These are phyloP conservation scores for Henckelia pumila DNA, from an alignment of 257 asterid genomes.

Conservation along the genomic window DNA sequence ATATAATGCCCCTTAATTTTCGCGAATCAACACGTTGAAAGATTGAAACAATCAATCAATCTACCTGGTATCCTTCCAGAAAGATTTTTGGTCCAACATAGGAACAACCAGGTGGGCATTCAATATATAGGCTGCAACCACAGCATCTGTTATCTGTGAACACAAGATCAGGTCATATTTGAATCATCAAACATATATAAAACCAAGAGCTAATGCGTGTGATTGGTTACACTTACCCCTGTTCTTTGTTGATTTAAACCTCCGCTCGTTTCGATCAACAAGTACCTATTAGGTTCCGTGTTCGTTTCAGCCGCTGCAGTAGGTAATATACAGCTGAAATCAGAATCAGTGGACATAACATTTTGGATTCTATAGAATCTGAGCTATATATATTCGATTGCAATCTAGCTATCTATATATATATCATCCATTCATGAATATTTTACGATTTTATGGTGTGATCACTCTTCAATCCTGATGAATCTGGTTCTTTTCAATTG, in stretches of 20 bases:
- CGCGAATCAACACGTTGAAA: background rate
- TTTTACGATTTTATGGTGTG: too few relatives aligned
- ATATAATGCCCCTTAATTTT: background rate
- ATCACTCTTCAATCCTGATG: too few relatives aligned
- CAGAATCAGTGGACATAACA: background rate
- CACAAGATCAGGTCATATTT: slow-evolving; percentile 1
- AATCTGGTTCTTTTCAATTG: too few relatives aligned
- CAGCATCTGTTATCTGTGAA: slow-evolving; percentile 74
- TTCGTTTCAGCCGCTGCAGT: slow-evolving; percentile 43
- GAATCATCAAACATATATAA: background rate
- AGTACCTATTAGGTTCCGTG: slow-evolving; percentile 43
- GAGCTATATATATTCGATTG: background rate
- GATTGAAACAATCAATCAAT: background rate
- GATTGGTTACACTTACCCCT: slow-evolving; percentile 46
- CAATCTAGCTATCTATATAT: background rate
- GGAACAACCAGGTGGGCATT: slow-evolving; percentile 73
- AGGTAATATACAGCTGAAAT: background rate
- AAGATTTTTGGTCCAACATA: slow-evolving; percentile 65
- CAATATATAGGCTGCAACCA: slow-evolving; percentile 73
- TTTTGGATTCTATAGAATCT: too few relatives aligned
- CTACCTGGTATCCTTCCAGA: slow-evolving; percentile 81
- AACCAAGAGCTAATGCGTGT: background rate
- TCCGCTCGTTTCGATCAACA: slow-evolving; percentile 77
- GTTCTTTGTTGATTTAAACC: slow-evolving; percentile 89
- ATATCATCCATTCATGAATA: background rate